Evolutionary conservation across 352 stramenopile genomes (phyloP).

Genomic region (Phytopythium oedochilum): DNA sequence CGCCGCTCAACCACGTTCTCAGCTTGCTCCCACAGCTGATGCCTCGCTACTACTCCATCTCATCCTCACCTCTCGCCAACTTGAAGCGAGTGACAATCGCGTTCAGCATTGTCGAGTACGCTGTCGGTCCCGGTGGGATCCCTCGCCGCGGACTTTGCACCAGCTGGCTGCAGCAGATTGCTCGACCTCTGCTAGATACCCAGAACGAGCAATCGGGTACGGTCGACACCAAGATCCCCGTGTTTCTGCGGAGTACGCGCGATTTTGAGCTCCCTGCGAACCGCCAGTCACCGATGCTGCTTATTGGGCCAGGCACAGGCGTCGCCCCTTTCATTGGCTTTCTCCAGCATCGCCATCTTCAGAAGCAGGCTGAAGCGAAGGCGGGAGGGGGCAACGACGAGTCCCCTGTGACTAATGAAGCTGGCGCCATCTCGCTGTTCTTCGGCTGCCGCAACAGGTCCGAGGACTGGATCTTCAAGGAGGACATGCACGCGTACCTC

Average conservation of each 20-base stretch:
- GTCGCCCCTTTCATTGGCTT: conserved; percentile 97
- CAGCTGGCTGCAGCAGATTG: conserved; percentile 55
- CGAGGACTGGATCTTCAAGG: conserved; percentile 92
- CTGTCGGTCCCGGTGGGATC: conserved; percentile 30
- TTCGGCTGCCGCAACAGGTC: conserved; percentile 89
- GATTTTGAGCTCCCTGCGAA: conserved; percentile 89
- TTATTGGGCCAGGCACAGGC: conserved; percentile 95
- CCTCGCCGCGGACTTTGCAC: conserved; percentile 54
- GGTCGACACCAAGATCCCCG: conserved; percentile 39
- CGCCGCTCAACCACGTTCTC: conserved; percentile 85
- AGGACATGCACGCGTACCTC: conserved; percentile 79
- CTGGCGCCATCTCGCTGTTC: conserved; percentile 84
- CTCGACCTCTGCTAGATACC: conserved; percentile 27
- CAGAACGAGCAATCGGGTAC: neutral
- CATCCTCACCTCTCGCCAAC: conserved; percentile 88
- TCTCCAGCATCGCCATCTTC: conserved; percentile 79
- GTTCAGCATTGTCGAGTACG: conserved; percentile 91
- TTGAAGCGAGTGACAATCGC: conserved; percentile 68
- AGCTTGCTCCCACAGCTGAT: conserved; percentile 85
- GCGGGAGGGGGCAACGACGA: conserved; percentile 17
- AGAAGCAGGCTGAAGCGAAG: conserved; percentile 13
- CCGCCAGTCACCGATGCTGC: conserved; percentile 84
- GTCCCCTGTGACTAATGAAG: neutral
- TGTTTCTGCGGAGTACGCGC: conserved; percentile 89
- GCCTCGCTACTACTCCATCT: conserved; percentile 95